phyloP scores from a whole-genome alignment of 441 rosid species.

The Biscutella laevigata region DNA sequence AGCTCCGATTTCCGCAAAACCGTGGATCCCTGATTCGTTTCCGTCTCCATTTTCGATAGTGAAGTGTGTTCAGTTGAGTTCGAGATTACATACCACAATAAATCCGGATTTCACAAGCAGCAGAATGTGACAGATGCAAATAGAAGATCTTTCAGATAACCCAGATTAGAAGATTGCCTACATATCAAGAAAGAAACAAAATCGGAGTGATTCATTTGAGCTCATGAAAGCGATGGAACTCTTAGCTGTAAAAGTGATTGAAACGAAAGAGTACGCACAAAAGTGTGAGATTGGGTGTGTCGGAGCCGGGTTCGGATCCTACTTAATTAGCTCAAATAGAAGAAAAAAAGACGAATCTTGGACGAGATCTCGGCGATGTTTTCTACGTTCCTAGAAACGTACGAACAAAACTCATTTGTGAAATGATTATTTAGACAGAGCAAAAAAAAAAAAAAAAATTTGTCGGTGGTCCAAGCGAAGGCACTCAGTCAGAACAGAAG shows the following conservation, averaged over 20 bases:
- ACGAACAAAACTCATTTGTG: not conserved
- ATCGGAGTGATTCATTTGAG: not conserved
- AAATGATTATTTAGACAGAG: not conserved
- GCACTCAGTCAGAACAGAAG: conserved; percentile 1
- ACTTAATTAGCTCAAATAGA: not conserved
- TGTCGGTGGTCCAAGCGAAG: conserved; percentile 25
- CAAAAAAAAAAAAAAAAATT: not conserved
- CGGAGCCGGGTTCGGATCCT: conserved; percentile 15
- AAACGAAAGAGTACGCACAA: not conserved
- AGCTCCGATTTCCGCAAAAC: conserved; percentile 30
- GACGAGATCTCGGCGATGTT: conserved; percentile 19
- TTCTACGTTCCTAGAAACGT: conserved; percentile 4
- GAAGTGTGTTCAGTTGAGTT: conserved; percentile 13
- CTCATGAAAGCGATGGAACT: not conserved
- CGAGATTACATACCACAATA: not conserved
- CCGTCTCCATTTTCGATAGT: conserved; percentile 28
- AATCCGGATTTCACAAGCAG: not conserved
- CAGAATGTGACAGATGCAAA: not conserved
- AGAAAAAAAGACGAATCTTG: not conserved
- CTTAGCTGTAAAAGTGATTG: conserved; percentile 10
- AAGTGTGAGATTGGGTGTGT: not conserved
- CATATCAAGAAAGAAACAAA: not conserved
- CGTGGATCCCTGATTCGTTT: conserved; percentile 31
- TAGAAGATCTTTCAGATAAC: conserved; percentile 7
- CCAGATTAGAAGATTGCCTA: conserved; percentile 15